Evolutionary conservation across 345 rosid species (phyloP), one percentile per base, ranked within the genome.

Genomic region (Punica granatum): DNA sequence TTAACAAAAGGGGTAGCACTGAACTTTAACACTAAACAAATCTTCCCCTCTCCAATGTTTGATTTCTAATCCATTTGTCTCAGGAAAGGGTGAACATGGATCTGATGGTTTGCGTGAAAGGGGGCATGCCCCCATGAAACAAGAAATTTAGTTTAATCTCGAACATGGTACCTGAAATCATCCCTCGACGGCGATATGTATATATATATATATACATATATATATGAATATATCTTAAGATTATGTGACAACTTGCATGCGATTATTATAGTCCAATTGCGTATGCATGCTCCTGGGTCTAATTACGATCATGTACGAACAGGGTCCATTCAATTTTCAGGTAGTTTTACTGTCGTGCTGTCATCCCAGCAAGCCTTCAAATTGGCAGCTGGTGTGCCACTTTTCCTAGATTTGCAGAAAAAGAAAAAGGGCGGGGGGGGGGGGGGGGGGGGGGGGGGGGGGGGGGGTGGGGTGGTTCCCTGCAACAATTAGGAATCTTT

Each of bases 51-150:
- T 58, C 43, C 33, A 44, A 69, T 34, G 72, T 67, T 69, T 11
- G 11, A 37, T 37, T 69, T 54, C 67, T 28, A 21, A 13, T 35
- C 35, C 41, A 36, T 66, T 26, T 77, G 83, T 86, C 83, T 66
- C 71, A 41, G 14, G 74, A 78, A 82, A 67, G 78, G 87, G 70
- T 58, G 79, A 69, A 64, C 53, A 49, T 64, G 54, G 63, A 72
- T 69, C 66, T 34, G 13, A n/a, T 46, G 77, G 83, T 69, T 31
- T 66, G 67, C 68, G 63, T 35, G 74, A 67, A 72, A 56, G 75
- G 77, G 74, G 78, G 71, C 78, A 72, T 51, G 66, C 66, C 9
- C 66, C 43, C 18, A 49, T 19, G 23, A 60, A 37, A 63, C 66
- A 28, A 6, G 14, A 46, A 8, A 23, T 28, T 12, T n/a, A 33